These are phyloP conservation scores for Gaeumannomyces sp. DNA, from an alignment of 2,329 filamentous ascomycete genomes.

Conservation along the genomic window DNA sequence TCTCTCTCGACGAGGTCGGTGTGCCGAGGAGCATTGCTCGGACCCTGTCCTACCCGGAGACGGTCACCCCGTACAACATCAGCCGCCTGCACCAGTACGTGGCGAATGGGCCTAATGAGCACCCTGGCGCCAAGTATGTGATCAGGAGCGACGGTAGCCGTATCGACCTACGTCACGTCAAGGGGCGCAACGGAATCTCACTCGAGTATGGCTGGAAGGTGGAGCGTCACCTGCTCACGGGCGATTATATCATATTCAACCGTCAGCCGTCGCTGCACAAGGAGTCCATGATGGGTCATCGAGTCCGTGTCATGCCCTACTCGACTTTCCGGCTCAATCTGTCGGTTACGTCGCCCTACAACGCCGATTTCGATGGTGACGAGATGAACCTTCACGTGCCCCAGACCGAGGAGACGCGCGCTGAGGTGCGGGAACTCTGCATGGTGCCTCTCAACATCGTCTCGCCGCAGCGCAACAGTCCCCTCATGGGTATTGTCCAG, in stretches of 20 bases:
- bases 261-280: conserved; percentile 98
- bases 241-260: conserved; percentile 99
- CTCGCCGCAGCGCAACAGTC: conserved; percentile 92
- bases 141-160: conserved; percentile 89
- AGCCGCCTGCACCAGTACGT: conserved; percentile 84
- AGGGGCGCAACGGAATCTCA: conserved; percentile 76
- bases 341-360: conserved; percentile 97
- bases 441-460: conserved; percentile 99
- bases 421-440: conserved; percentile 89
- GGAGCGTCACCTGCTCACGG: conserved; percentile 90
- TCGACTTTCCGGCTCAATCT: conserved; percentile 97
- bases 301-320: conserved; percentile 96
- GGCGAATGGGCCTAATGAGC: conserved; percentile 87
- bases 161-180: conserved; percentile 91
- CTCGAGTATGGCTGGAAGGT: conserved; percentile 98
- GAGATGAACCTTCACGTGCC: conserved; percentile 99
- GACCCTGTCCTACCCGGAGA: conserved; percentile 92
- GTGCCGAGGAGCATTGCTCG: conserved; percentile 90
- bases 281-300: conserved; percentile 99
- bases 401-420: conserved; percentile 92
- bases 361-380: conserved; percentile 99
- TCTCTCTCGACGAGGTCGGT: conserved; percentile 94
- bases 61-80: conserved; percentile 97
- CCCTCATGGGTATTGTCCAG: conserved; percentile 99
- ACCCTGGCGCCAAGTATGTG: conserved; percentile 94